Conservation (phyloP, 2,329 filamentous ascomycete genomes). For the Blastomyces emzantsi region DNA sequence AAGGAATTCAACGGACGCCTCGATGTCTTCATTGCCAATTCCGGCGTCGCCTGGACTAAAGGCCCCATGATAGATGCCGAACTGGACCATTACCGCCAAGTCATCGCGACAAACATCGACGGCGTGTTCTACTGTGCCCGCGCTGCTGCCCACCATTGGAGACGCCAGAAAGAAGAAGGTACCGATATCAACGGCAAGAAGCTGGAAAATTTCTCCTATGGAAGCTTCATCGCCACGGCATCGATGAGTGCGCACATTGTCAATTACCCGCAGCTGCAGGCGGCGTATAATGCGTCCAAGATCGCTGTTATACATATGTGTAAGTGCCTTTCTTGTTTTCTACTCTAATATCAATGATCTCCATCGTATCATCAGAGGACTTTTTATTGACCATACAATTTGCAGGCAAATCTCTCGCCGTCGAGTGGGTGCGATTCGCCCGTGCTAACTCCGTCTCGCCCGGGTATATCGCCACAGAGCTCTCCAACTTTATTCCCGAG, state of each 20-base stretch:
- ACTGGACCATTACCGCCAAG: slow-evolving; percentile 55
- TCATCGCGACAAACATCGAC: slow-evolving; percentile 64
- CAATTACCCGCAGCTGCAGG: slow-evolving; percentile 67
- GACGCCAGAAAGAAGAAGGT: slow-evolving; percentile 59
- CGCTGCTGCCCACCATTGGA: slow-evolving; percentile 60
- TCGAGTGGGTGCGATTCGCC: slow-evolving; percentile 70
- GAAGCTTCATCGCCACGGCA: slow-evolving; percentile 69
- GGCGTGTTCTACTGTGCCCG: slow-evolving; percentile 70
- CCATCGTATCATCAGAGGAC: too few relatives aligned
- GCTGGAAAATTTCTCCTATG: slow-evolving; percentile 51
- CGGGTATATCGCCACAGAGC: slow-evolving; percentile 67
- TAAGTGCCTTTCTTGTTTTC: slow-evolving; percentile 35
- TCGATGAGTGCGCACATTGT: slow-evolving; percentile 71
- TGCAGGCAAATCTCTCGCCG: slow-evolving; percentile 58
- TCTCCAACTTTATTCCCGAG: slow-evolving; percentile 54
- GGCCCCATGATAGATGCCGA: slow-evolving; percentile 58
- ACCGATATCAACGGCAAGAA: slow-evolving; percentile 54
- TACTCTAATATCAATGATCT: slow-evolving; percentile 30
- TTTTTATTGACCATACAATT: background rate
- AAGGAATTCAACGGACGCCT: slow-evolving; percentile 64
- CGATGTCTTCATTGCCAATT: slow-evolving; percentile 72
- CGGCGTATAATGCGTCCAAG: slow-evolving; percentile 65
- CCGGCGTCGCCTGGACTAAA: slow-evolving; percentile 64
- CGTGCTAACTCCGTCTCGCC: slow-evolving; percentile 64
- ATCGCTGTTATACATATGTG: slow-evolving; percentile 48